Base-by-base conservation (phyloP, 2,329 filamentous ascomycete genomes). In the Paramyrothecium roridum region DNA sequence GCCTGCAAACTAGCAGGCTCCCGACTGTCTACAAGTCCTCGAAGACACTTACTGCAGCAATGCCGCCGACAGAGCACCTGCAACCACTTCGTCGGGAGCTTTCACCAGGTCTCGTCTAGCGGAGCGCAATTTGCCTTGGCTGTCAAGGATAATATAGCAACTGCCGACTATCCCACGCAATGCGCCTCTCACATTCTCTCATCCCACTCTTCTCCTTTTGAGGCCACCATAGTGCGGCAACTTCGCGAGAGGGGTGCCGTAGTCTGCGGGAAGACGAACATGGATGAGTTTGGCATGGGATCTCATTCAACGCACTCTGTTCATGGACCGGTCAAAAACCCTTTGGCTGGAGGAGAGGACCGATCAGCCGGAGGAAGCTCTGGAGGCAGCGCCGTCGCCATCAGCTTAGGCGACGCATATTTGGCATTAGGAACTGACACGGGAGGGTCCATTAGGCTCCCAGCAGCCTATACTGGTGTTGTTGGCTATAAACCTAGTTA, bases 201-300 rank as follows among this genome's bases (percentile, higher is more conserved):
- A n/a, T 78, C 77, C 58, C 90, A 93, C 71, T 75, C 71, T 37
- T 91, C 89, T 57, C 90, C 93, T 3, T 93, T 89, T 71, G 85
- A 93, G 68, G 91, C 93, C 19, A 93, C 90, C 10, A 86, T 97
- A 19, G 85, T 96, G 34, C 75, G 80, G 52, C 82, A 87, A 63
- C 79, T 97, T 34, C 81, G 82, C 54, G 68, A 76, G 26, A 79
- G 82, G 6, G 89, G 88, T 46, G 86, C 84, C 7, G 70, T 81
- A 7, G 70, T 93, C 2, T 79, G 86, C 2, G 89, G 88, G 8
- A 96, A 96, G 72, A 93, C 91, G 2, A 96, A 96, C 69, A 86
- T 98, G 79, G 95, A 98, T 73, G 95, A 96, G 69, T 96, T 96
- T 69, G 92, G 93, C 26, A 96, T 96, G 93, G 92, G 92, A 2